A percentile compares a stretch with the other conserved stretches of the same genome.
Evolutionary conservation across 352 stramenopile species (phyloP).

Genomic region (Ochromonadaceae sp.): DNA sequence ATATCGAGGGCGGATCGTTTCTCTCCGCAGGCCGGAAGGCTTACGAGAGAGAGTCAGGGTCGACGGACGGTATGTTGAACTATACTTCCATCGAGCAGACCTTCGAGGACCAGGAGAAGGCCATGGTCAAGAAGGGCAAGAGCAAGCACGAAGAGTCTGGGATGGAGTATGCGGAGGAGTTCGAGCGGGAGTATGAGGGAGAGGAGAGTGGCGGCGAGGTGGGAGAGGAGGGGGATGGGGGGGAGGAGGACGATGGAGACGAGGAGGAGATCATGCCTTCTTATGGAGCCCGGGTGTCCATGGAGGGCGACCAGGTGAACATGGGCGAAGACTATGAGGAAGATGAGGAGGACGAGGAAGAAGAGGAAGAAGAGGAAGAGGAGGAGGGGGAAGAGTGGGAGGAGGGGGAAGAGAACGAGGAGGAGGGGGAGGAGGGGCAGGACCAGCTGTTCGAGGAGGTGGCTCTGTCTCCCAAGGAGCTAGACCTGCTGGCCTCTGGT

Average conservation of each 20-base stretch:
- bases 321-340: constrained; percentile 50
- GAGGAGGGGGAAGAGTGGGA: constrained; percentile 28
- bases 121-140: not conserved
- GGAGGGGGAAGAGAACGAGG: constrained; percentile 1
- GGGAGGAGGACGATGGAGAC: constrained; percentile 35
- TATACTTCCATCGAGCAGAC: not conserved
- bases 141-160: too few relatives aligned
- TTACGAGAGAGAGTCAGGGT: not conserved
- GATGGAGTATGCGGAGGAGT: not conserved
- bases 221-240: not conserved
- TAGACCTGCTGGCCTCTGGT: not conserved
- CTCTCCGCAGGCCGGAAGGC: not conserved
- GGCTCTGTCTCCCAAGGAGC: not conserved
- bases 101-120: not conserved
- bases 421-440: not conserved
- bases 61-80: not conserved
- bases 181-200: not conserved
- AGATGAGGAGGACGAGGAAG: constrained; percentile 42
- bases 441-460: not conserved
- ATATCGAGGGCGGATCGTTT: not conserved
- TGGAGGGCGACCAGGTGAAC: too few relatives aligned
- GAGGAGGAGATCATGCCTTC: too few relatives aligned
- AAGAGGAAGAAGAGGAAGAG: constrained; percentile 39
- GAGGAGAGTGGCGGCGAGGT: not conserved
- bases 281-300: too few relatives aligned